Conservation (phyloP, 2,329 filamentous ascomycete species). For the Didymella arachidicola region DNA sequence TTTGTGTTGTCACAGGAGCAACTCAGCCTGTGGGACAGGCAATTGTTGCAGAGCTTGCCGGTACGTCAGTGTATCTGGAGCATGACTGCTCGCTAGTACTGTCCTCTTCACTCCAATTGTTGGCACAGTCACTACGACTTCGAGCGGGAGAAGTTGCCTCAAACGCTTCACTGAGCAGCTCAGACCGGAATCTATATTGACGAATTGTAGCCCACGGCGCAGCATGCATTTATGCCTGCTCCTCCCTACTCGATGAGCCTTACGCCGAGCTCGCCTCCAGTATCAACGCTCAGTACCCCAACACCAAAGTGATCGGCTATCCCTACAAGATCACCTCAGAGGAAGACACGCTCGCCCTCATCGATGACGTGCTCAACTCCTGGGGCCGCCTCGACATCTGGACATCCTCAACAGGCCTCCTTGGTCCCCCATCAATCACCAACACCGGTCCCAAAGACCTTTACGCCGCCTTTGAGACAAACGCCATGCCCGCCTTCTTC, state of each 20-base stretch:
- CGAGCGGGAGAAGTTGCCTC: background rate
- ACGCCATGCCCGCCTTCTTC: slow-evolving; percentile 69
- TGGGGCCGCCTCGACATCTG: slow-evolving; percentile 66
- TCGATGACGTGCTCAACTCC: slow-evolving; percentile 69
- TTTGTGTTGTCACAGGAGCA: slow-evolving; percentile 70
- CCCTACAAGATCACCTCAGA: slow-evolving; percentile 67
- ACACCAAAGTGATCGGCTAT: slow-evolving; percentile 68
- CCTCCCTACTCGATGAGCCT: slow-evolving; percentile 53
- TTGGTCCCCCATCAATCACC: slow-evolving; percentile 63
- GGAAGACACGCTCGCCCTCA: slow-evolving; percentile 66
- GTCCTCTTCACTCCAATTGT: no score
- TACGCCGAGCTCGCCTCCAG: slow-evolving; percentile 54
- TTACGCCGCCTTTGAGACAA: slow-evolving; percentile 66
- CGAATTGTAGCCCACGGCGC: slow-evolving; percentile 64
- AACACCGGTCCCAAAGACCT: slow-evolving; percentile 65
- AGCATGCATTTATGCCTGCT: slow-evolving; percentile 69
- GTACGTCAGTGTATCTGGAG: slow-evolving; percentile 46
- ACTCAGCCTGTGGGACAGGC: slow-evolving; percentile 67
- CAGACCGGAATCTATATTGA: slow-evolving; percentile 8
- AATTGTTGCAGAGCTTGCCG: slow-evolving; percentile 66
- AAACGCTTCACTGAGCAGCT: background rate
- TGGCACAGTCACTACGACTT: background rate
- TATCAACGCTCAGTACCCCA: slow-evolving; percentile 56
- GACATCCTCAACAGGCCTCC: slow-evolving; percentile 65
- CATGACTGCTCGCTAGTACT: background rate